Base-by-base conservation (phyloP, 2,329 filamentous ascomycete genomes). In the Xylaria sp. region DNA sequence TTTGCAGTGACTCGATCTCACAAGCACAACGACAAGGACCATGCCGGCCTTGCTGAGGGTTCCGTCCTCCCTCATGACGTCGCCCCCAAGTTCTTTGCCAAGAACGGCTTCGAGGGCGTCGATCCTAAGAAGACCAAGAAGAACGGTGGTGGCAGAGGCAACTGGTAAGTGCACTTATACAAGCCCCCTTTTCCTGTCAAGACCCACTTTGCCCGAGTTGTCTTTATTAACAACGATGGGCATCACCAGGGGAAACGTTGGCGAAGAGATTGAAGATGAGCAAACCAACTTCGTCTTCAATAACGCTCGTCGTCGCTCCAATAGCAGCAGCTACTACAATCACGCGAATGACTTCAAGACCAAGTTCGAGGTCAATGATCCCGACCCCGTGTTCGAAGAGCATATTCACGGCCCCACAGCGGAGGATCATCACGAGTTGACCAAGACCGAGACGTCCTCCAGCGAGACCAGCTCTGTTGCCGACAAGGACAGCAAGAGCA, bases 41-140 rank as follows among this genome's bases (percentile, higher is more conserved):
- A 96, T 79, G 85, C 86, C 70, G 89, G 83, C 71, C 78, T 91
- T 67, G 87, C 88, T 67, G 89, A 94, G 69, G 90, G 89, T 73
- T 86, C 84, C 59, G 86, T 84, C 63, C 75, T 81, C 55, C 80
- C 85, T 58, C 82, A 89, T 65, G 89, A 94, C 67, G 83, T 88
- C 70, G 79, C 96, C 34, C 93, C 94, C 72, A 91, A 92, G 72
- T 97, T 90, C 84, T 97, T 97, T 75, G 91, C 85, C 76, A 97
- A 97, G 80, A 79, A 85, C 62, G 93, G 93, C 67, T 88, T 89
- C 72, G 80, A 85, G 69, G 92, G 92, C 72, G 80, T 82, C 68
- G 90, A 96, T 72, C 93, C 94, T 63, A 92, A 91, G 76, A 94
- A 95, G 82, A 88, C 89, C 73, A 99, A 99, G 87, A 99, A 99